These are phyloP conservation scores for Withania somnifera DNA, from an alignment of 305 asterid species.

Conservation along the genomic window DNA sequence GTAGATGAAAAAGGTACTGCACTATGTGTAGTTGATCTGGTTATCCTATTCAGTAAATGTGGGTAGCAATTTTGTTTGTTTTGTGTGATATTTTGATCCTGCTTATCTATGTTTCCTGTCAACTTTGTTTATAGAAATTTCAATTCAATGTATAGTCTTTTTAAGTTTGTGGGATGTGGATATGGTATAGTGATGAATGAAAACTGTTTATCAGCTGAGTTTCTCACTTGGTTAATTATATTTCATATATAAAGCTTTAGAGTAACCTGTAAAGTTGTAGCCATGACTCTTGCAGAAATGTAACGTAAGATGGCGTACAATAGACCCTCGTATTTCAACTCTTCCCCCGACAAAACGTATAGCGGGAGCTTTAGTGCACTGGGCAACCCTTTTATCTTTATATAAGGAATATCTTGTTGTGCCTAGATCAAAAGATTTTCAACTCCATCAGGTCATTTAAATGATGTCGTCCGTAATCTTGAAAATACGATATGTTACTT, in stretches of 20 bases:
- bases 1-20: slow-evolving; percentile 24
- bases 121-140: neutral
- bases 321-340: too few relatives aligned
- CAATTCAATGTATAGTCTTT: neutral
- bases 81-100: slow-evolving; percentile 5
- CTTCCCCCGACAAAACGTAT: too few relatives aligned
- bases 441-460: neutral
- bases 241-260: too few relatives aligned
- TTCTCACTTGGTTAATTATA: neutral
- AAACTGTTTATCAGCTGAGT: neutral
- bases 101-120: slow-evolving; percentile 5
- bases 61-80: slow-evolving; percentile 18
- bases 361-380: too few relatives aligned
- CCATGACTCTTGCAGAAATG: too few relatives aligned
- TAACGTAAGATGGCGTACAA: too few relatives aligned
- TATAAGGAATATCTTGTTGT: neutral
- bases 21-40: neutral
- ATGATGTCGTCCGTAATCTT: neutral
- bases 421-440: neutral
- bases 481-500: neutral
- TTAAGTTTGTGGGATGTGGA: slow-evolving; percentile 5
- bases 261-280: too few relatives aligned
- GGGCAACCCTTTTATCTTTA: too few relatives aligned
- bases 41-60: slow-evolving; percentile 11
- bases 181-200: slow-evolving; percentile 2